These are phyloP conservation scores for Ananas comosus DNA, from an alignment of 176 grass and related monocot species.

Conservation along the genomic window DNA sequence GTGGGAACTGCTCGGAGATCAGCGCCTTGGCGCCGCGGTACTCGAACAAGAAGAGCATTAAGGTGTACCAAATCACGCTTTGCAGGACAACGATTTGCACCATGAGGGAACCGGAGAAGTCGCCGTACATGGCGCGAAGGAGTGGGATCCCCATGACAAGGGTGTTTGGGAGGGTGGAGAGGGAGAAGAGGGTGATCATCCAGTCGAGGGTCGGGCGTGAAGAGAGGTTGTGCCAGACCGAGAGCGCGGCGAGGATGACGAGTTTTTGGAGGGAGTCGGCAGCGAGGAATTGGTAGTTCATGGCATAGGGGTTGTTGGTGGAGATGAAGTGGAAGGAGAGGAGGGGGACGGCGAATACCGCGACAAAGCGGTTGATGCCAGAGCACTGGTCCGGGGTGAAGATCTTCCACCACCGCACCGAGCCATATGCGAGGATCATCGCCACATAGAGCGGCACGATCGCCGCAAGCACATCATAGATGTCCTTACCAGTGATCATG, in stretches of 20 bases:
- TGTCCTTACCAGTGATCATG: conserved; percentile 90
- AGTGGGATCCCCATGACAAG: conserved; percentile 98
- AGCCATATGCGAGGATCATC: conserved; percentile 90
- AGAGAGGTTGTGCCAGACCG: conserved; percentile 68
- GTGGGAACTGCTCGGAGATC: conserved; percentile 96
- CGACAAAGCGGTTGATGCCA: conserved; percentile 98
- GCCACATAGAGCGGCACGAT: conserved; percentile 92
- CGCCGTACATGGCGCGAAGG: conserved; percentile 89
- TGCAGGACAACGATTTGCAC: conserved; percentile 98
- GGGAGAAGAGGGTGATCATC: conserved; percentile 96
- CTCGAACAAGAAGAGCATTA: conserved; percentile 99
- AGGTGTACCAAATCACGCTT: conserved; percentile 96
- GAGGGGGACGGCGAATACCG: conserved; percentile 88
- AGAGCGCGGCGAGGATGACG: conserved; percentile 63
- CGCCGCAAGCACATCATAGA: conserved; percentile 89
- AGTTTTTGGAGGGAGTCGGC: conserved; percentile 91
- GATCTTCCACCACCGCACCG: conserved; percentile 89
- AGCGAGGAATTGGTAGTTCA: conserved; percentile 92
- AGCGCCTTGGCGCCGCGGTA: conserved; percentile 92
- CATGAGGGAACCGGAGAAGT: conserved; percentile 84
- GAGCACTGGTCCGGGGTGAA: conserved; percentile 92
- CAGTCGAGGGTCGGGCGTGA: conserved; percentile 61
- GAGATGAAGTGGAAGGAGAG: conserved; percentile 99
- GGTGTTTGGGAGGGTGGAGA: conserved; percentile 91
- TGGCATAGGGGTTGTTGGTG: conserved; percentile 73